Evolutionary conservation across 495 filamentous ascomycete genomes (phyloP).

Genomic region (Cladorrhinum samala): DNA sequence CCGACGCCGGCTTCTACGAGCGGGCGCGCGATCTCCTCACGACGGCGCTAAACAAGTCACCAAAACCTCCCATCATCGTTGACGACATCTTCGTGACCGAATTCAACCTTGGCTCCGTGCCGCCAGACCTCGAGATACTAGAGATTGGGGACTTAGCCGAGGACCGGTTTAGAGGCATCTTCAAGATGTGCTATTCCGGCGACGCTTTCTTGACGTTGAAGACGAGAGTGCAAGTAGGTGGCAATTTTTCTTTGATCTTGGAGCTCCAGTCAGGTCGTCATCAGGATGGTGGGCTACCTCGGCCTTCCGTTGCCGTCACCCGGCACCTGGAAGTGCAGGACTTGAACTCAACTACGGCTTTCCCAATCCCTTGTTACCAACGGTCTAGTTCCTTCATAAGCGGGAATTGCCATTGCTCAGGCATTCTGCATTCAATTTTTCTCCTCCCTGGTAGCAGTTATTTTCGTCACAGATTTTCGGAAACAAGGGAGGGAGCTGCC

Average conservation of each 20-base stretch:
- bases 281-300: neutral
- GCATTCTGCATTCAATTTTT: too few relatives aligned
- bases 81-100: slow-evolving; percentile 98
- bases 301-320: neutral
- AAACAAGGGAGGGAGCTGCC: neutral
- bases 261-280: neutral
- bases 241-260: slow-evolving; percentile 7
- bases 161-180: slow-evolving; percentile 94
- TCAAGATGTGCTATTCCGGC: slow-evolving; percentile 96
- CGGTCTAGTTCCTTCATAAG: too few relatives aligned
- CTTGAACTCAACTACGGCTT: neutral
- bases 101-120: slow-evolving; percentile 87
- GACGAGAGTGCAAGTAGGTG: slow-evolving; percentile 79
- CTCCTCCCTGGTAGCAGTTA: neutral
- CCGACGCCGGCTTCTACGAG: slow-evolving; percentile 83
- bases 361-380: neutral
- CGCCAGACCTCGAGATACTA: slow-evolving; percentile 89
- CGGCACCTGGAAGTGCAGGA: neutral
- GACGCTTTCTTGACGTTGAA: slow-evolving; percentile 92
- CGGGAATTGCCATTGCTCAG: too few relatives aligned
- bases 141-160: slow-evolving; percentile 96
- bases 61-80: slow-evolving; percentile 97
- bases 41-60: slow-evolving; percentile 91
- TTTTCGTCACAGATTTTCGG: neutral
- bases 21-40: slow-evolving; percentile 92